These are phyloP conservation scores for Pythium angustatum DNA, from an alignment of 352 stramenopile species.

Conservation along the genomic window DNA sequence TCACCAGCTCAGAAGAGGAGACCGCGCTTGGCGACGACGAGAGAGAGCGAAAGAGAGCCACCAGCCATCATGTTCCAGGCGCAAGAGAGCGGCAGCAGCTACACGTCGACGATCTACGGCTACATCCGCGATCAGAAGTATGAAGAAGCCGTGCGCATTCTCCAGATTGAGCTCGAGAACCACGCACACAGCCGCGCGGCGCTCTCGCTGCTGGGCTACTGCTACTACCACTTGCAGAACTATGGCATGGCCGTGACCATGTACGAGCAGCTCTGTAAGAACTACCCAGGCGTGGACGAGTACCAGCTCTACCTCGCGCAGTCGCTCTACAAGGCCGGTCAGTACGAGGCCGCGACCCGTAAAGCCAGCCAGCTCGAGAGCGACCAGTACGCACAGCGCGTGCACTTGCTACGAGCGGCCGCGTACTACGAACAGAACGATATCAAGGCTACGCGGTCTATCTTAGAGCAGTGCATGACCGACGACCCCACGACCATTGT, in stretches of 20 bases:
- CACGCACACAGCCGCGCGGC: slow-evolving; percentile 91
- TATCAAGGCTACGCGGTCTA: slow-evolving; percentile 86
- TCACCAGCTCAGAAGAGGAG: not conserved
- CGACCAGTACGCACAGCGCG: slow-evolving; percentile 86
- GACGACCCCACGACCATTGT: slow-evolving; percentile 93
- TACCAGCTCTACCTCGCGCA: slow-evolving; percentile 97
- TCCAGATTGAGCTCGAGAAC: slow-evolving; percentile 92
- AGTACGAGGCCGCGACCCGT: slow-evolving; percentile 79
- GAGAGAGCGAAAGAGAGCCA: not conserved
- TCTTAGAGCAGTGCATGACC: slow-evolving; percentile 90
- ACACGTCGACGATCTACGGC: slow-evolving; percentile 94
- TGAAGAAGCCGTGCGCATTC: slow-evolving; percentile 89
- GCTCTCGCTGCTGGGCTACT: slow-evolving; percentile 96
- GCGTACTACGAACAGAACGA: slow-evolving; percentile 97
- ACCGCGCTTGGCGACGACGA: not conserved
- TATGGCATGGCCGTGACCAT: slow-evolving; percentile 89
- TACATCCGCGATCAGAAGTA: slow-evolving; percentile 95
- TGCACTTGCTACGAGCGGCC: slow-evolving; percentile 84
- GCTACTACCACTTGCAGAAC: slow-evolving; percentile 96
- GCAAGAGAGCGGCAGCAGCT: slow-evolving; percentile 75
- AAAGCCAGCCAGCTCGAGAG: slow-evolving; percentile 83
- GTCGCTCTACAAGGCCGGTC: slow-evolving; percentile 91
- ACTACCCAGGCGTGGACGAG: slow-evolving; percentile 94
- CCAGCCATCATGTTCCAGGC: slow-evolving; percentile 68
- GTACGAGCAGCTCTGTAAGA: slow-evolving; percentile 94